Evolutionary conservation across 2,329 filamentous ascomycete genomes (phyloP).

Genomic region (Monosporascus ibericus): DNA sequence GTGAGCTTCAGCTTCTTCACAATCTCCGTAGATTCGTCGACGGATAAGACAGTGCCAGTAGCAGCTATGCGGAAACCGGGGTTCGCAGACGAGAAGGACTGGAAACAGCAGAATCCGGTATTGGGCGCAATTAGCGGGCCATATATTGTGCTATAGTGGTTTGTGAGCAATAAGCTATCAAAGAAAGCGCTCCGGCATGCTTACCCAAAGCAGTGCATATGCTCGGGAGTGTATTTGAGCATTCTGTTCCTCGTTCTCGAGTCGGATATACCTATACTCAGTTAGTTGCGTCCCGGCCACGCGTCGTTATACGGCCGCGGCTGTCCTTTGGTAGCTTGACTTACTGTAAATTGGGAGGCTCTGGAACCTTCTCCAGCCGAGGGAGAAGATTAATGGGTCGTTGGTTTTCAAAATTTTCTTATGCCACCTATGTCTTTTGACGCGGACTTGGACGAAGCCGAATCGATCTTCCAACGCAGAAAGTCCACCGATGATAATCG

Average conservation of each 20-base stretch:
- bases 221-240: constrained; percentile 98
- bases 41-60: constrained; percentile 86
- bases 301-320: neutral
- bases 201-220: constrained; percentile 91
- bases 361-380: constrained; percentile 95
- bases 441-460: constrained; percentile 89
- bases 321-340: neutral
- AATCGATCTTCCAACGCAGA: constrained; percentile 92
- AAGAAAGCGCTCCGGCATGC: neutral
- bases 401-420: constrained; percentile 99
- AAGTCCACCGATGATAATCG: constrained; percentile 85
- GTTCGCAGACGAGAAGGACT: constrained; percentile 77
- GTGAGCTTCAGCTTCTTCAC: constrained; percentile 99
- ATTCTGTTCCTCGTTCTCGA: constrained; percentile 91
- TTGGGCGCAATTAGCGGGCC: constrained; percentile 92
- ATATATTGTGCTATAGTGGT: constrained; percentile 66
- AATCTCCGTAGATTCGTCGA: constrained; percentile 93
- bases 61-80: constrained; percentile 92
- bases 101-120: constrained; percentile 90
- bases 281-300: neutral
- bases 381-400: constrained; percentile 92
- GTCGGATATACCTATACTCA: constrained; percentile 63
- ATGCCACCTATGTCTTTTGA: constrained; percentile 98
- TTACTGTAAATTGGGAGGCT: constrained; percentile 79
- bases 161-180: neutral